Evolutionary conservation across 2,329 filamentous ascomycete genomes (phyloP).

Genomic region (Penicillium sp.): DNA sequence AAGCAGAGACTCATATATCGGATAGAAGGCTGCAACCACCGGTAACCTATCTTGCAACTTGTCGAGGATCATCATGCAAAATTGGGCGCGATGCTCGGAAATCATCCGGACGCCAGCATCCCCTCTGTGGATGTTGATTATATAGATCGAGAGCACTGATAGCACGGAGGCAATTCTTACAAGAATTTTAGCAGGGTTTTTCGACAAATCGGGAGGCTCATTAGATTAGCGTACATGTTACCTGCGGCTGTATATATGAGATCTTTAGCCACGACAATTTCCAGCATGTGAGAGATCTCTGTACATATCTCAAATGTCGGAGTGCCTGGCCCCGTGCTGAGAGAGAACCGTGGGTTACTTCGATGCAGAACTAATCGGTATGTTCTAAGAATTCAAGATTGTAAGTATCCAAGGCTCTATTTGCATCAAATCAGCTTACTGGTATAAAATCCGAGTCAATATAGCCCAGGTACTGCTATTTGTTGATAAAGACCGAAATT

Average conservation of each 20-base stretch:
- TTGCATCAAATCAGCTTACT: neutral
- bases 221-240: conserved; percentile 3
- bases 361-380: conserved; percentile 12
- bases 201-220: neutral
- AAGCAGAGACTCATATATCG: conserved; percentile 14
- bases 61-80: conserved; percentile 26
- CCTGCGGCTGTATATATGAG: conserved; percentile 11
- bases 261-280: conserved; percentile 22
- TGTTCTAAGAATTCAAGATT: neutral
- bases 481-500: conserved; percentile 7
- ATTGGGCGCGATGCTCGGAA: conserved; percentile 25
- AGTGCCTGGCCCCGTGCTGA: conserved; percentile 9
- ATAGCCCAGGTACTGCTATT: conserved; percentile 13
- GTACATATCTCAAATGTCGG: conserved; percentile 18
- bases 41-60: conserved; percentile 24
- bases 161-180: conserved; percentile 16
- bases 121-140: conserved; percentile 19
- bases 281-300: conserved; percentile 19
- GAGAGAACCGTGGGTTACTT: conserved; percentile 14
- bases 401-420: too few relatives aligned
- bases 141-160: conserved; percentile 15
- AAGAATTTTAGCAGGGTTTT: neutral
- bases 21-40: conserved; percentile 13
- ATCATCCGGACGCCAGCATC: conserved; percentile 16
- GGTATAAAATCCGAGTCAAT: conserved; percentile 13